Conservation (phyloP, 257 asterid species). For the Solanum medicagineum region DNA sequence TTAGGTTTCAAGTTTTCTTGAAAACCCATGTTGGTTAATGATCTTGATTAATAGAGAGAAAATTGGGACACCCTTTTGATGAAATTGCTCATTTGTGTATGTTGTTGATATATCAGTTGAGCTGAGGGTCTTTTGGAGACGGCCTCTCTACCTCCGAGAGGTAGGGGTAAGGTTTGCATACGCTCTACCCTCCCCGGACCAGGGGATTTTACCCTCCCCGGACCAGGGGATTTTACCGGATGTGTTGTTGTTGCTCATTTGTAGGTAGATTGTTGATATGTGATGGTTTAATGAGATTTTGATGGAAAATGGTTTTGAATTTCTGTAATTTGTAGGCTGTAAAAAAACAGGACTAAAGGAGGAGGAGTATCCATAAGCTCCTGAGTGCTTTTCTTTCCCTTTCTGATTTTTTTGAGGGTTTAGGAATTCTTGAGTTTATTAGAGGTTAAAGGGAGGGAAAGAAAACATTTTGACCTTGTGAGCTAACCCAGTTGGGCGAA, state of each 20-base stretch:
- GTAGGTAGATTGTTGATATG: neutral
- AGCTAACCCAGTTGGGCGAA: constrained; percentile 7
- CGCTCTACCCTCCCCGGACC: neutral
- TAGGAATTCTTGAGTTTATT: constrained; percentile 10
- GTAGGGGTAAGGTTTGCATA: neutral
- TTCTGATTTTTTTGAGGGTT: constrained; percentile 15
- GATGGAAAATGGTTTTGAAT: constrained; percentile 11
- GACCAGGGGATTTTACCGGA: neutral
- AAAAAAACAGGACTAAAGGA: neutral
- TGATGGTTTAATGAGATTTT: constrained; percentile 18
- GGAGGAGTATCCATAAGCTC: constrained; percentile 37
- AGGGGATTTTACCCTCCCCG: neutral
- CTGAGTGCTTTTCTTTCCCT: constrained; percentile 56
- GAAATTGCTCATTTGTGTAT: neutral
- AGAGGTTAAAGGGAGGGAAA: constrained; percentile 48
- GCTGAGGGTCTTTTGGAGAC: neutral
- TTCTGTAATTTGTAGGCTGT: neutral
- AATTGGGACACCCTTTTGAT: neutral
- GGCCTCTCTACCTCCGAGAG: neutral
- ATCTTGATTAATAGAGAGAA: neutral
- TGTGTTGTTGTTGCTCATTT: neutral
- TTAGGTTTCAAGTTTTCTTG: neutral
- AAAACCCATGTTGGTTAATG: neutral
- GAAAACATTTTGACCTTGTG: constrained; percentile 24
- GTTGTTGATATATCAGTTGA: neutral